phyloP scores from a whole-genome alignment of 306 rosid species.

The Cercis canadensis region DNA sequence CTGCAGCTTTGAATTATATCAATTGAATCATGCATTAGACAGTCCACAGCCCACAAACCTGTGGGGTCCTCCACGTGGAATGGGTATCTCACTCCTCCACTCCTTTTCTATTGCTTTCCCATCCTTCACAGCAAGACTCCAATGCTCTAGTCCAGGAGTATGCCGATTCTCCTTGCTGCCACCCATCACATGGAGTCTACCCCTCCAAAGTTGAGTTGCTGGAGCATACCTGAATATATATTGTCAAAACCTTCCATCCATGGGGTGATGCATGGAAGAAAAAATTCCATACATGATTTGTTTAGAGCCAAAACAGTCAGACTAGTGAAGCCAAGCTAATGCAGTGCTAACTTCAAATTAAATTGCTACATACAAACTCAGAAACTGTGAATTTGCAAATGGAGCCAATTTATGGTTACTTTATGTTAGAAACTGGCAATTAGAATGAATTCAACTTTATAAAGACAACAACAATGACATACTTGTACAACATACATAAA shows the following conservation, averaged over 20 bases:
- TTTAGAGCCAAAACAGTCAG: conserved; percentile 14
- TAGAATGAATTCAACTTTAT: not conserved
- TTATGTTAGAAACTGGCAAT: not conserved
- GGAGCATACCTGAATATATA: conserved; percentile 80
- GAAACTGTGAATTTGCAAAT: not conserved
- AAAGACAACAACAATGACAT: not conserved
- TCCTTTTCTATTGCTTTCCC: conserved; percentile 78
- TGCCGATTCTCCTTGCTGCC: conserved; percentile 98
- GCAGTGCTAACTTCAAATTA: not conserved
- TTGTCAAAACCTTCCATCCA: conserved; percentile 34
- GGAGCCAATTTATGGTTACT: not conserved
- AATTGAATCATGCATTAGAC: conserved; percentile 15
- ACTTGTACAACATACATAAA: not conserved
- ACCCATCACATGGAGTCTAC: conserved; percentile 98
- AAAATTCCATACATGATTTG: conserved; percentile 16
- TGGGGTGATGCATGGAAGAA: conserved; percentile 16
- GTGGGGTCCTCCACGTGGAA: conserved; percentile 98
- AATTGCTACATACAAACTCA: not conserved
- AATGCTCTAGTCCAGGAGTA: conserved; percentile 89
- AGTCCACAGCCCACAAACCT: conserved; percentile 54
- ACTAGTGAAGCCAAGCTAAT: conserved; percentile 10
- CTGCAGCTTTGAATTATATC: conserved; percentile 10
- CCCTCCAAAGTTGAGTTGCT: conserved; percentile 97
- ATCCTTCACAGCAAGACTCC: conserved; percentile 92
- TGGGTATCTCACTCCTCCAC: conserved; percentile 84